A percentile compares a stretch with the other conserved stretches of the same genome.
phyloP scores from a whole-genome alignment of 495 filamentous ascomycete species.

The Neurospora sp. region DNA sequence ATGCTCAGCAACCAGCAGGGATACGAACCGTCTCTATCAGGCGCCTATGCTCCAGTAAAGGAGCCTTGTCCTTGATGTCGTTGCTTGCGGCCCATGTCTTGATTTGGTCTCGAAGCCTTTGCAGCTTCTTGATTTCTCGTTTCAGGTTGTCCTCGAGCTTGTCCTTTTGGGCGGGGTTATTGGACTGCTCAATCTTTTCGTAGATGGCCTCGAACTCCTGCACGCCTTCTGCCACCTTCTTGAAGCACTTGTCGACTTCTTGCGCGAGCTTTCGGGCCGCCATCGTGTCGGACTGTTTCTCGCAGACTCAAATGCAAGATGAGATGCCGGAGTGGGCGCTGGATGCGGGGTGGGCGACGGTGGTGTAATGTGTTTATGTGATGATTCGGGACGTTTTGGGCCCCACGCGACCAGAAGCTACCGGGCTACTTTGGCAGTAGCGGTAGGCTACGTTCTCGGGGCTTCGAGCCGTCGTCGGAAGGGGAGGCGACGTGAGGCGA shows the following conservation, averaged over 20 bases:
- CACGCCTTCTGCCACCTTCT: conserved; percentile 91
- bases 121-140: conserved; percentile 99
- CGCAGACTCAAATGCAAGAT: conserved; percentile 1
- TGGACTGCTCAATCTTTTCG: conserved; percentile 87
- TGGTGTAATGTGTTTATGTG: background rate
- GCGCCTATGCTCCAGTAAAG: conserved; percentile 83
- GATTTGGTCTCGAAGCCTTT: conserved; percentile 94
- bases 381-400: background rate
- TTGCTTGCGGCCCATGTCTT: conserved; percentile 96
- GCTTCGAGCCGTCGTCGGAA: background rate
- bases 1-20: background rate
- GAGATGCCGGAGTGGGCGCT: conserved; percentile 5
- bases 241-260: conserved; percentile 98
- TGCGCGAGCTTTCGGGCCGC: conserved; percentile 89
- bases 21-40: conserved; percentile 81
- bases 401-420: background rate
- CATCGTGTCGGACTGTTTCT: conserved; percentile 45
- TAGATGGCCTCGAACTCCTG: conserved; percentile 83
- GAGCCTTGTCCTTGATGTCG: conserved; percentile 98
- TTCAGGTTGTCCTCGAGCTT: conserved; percentile 96
- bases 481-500: background rate
- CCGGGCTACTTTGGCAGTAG: background rate
- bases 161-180: conserved; percentile 91
- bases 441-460: conserved; percentile 1
- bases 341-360: background rate